Conservation (phyloP, 345 rosid genomes). For the Salix caprea region DNA sequence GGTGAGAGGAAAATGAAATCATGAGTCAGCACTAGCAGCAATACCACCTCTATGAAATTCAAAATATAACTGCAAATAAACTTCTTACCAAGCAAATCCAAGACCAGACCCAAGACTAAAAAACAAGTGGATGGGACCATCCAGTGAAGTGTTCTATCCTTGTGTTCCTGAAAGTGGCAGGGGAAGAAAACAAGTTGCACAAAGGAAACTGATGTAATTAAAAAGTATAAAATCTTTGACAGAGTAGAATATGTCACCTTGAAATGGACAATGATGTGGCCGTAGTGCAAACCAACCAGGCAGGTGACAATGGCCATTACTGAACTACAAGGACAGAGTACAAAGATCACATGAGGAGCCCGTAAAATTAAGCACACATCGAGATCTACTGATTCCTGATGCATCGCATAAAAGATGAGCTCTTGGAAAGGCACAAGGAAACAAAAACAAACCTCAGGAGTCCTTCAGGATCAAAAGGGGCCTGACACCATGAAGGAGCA, state of each 20-base stretch:
- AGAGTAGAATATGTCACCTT: conserved; percentile 46
- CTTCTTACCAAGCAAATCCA: conserved; percentile 51
- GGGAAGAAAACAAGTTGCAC: background rate
- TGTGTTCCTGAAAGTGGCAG: conserved; percentile 49
- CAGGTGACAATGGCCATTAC: conserved; percentile 78
- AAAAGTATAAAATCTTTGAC: background rate
- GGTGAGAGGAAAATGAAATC: conserved; percentile 9
- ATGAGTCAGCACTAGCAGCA: background rate
- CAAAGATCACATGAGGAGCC: conserved; percentile 2
- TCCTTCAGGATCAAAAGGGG: conserved; percentile 95
- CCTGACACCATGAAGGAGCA: conserved; percentile 94
- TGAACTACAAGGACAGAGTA: conserved; percentile 50
- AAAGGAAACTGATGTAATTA: background rate
- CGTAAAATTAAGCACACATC: background rate
- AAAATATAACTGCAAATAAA: background rate
- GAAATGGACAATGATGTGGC: conserved; percentile 71
- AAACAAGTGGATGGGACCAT: conserved; percentile 48
- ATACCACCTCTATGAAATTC: background rate
- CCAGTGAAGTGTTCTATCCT: conserved; percentile 56
- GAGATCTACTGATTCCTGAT: background rate
- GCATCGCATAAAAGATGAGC: background rate
- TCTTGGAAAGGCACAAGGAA: conserved; percentile 2
- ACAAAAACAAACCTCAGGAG: conserved; percentile 54
- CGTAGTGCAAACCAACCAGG: conserved; percentile 75
- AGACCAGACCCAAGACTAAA: conserved; percentile 44